A percentile compares a stretch with the other conserved stretches of the same genome.
Evolutionary conservation across 176 grass and related monocot genomes (phyloP).

Genomic region (Calamus simplicifolius): DNA sequence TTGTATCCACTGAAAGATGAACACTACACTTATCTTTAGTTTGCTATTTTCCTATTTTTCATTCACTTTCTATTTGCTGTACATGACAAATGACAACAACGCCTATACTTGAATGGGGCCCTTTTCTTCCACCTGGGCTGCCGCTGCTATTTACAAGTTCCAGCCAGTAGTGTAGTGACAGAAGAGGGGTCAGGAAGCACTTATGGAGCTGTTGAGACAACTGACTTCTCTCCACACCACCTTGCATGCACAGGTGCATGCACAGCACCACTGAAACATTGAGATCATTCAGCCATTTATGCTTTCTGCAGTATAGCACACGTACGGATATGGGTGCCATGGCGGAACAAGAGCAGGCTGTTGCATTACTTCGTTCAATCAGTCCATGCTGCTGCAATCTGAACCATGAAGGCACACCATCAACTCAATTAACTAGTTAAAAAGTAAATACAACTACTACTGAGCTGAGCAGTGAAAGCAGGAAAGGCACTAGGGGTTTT

Average conservation of each 20-base stretch:
- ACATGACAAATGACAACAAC: constrained; percentile 24
- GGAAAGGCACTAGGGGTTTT: no score
- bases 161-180: neutral
- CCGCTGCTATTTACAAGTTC: neutral
- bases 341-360: constrained; percentile 15
- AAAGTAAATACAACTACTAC: no score
- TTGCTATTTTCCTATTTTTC: constrained; percentile 1
- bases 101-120: neutral
- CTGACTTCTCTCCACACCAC: no score
- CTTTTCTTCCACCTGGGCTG: neutral
- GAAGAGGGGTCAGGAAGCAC: neutral
- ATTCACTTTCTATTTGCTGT: constrained; percentile 42
- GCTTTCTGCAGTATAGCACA: no score
- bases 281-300: no score
- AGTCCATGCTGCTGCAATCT: constrained; percentile 7
- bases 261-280: no score
- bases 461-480: no score
- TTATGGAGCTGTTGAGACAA: no score
- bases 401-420: no score
- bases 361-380: constrained; percentile 18
- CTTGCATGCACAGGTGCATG: no score
- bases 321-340: constrained; percentile 2
- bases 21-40: constrained; percentile 26
- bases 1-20: constrained; percentile 21
- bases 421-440: no score